Evolutionary conservation across 2,329 filamentous ascomycete genomes (phyloP).

Genomic region (Fusarium algeriense): DNA sequence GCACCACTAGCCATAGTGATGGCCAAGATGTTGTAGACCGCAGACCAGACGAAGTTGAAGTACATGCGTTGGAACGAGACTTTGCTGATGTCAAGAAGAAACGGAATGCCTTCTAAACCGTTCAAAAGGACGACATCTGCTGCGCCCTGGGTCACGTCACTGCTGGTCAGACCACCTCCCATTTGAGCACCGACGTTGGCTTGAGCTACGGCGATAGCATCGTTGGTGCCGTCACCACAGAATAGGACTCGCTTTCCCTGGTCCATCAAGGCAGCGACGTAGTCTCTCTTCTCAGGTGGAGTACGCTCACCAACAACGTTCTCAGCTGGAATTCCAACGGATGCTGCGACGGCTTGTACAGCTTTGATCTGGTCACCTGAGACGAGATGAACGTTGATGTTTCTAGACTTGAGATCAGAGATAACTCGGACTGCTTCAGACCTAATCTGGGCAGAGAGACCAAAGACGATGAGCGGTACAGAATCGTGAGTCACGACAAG

Average conservation of each 20-base stretch:
- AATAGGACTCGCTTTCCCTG: background rate
- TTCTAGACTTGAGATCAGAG: conserved; percentile 1
- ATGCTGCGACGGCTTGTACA: background rate
- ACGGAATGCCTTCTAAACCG: background rate
- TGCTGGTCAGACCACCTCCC: conserved; percentile 5
- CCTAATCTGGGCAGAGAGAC: conserved; percentile 7
- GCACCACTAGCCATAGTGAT: conserved; percentile 20
- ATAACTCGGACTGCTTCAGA: background rate
- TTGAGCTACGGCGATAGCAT: conserved; percentile 7
- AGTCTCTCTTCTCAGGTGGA: conserved; percentile 10
- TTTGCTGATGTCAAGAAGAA: conserved; percentile 15
- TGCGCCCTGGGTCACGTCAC: conserved; percentile 12
- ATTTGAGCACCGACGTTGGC: conserved; percentile 8
- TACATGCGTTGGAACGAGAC: conserved; percentile 6
- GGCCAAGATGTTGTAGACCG: conserved; percentile 4
- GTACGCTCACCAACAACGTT: background rate
- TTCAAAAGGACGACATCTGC: conserved; percentile 10
- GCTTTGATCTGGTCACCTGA: conserved; percentile 6
- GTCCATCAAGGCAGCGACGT: background rate
- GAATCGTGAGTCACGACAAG: conserved; percentile 2
- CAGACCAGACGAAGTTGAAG: conserved; percentile 20
- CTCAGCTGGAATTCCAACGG: background rate
- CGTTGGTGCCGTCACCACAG: conserved; percentile 6
- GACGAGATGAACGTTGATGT: conserved; percentile 1
- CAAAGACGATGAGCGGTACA: background rate